Conservation (phyloP, 805 yeast genomes). For the Pichia nakasei region DNA sequence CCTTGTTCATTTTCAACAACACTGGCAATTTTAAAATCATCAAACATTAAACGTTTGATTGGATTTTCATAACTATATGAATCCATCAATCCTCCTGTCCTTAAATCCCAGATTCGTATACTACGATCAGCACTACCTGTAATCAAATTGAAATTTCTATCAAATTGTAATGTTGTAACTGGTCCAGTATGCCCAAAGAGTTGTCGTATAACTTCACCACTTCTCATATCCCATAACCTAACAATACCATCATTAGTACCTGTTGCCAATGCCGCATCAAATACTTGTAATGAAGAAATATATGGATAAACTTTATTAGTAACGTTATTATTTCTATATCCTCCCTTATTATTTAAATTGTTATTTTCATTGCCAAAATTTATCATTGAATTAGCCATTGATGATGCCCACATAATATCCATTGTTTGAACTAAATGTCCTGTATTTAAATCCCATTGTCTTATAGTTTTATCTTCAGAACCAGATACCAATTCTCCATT, state of each 20-base stretch:
- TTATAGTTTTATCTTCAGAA: constrained; percentile 59
- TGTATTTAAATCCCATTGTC: constrained; percentile 65
- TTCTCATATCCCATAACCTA: constrained; percentile 66
- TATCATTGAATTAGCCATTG: constrained; percentile 18
- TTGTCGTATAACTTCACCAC: constrained; percentile 55
- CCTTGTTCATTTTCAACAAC: constrained; percentile 37
- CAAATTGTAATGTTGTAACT: constrained; percentile 60
- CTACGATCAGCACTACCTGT: constrained; percentile 60
- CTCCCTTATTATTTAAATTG: constrained; percentile 10
- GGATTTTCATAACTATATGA: constrained; percentile 54
- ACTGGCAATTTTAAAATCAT: constrained; percentile 42
- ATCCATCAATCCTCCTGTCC: constrained; percentile 55
- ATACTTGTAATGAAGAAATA: constrained; percentile 61
- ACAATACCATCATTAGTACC: constrained; percentile 73
- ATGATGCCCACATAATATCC: constrained; percentile 57
- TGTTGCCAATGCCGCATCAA: constrained; percentile 69
- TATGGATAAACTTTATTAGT: constrained; percentile 28
- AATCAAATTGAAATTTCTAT: constrained; percentile 45
- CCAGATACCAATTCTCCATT: constrained; percentile 54
- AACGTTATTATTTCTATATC: not conserved
- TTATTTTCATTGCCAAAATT: constrained; percentile 5
- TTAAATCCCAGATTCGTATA: constrained; percentile 63
- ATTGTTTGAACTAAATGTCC: constrained; percentile 65
- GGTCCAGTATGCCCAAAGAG: constrained; percentile 64
- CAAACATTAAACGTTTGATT: constrained; percentile 51